These are phyloP conservation scores for Macrocystidia cucumis DNA, from an alignment of 1,284 basidiomycete genomes.

Conservation along the genomic window DNA sequence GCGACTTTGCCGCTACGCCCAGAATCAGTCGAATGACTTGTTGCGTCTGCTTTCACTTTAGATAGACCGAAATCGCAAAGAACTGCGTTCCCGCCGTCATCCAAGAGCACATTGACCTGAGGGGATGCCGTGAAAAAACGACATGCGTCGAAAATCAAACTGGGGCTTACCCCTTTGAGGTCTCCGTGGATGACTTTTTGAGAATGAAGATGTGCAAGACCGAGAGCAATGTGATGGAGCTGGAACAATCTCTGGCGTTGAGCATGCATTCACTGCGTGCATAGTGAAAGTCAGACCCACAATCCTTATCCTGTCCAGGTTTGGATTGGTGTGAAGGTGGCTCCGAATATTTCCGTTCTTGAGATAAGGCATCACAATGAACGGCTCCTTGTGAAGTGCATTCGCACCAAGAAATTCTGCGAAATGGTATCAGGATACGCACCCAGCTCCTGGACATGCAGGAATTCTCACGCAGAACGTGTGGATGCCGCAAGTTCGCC, in stretches of 20 bases:
- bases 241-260: too few species aligned
- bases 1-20: constrained; percentile 2
- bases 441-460: not conserved
- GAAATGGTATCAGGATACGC: not conserved
- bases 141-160: too few species aligned
- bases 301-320: constrained; percentile 14
- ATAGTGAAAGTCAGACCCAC: constrained; percentile 9
- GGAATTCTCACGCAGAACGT: constrained; percentile 18
- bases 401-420: constrained; percentile 21
- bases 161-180: constrained; percentile 17
- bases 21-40: constrained; percentile 12
- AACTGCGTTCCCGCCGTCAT: constrained; percentile 18
- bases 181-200: constrained; percentile 21
- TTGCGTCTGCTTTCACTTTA: constrained; percentile 16
- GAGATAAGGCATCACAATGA: constrained; percentile 20
- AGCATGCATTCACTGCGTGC: not conserved
- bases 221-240: constrained; percentile 17
- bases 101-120: constrained; percentile 22
- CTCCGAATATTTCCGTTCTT: constrained; percentile 15
- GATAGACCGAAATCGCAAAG: constrained; percentile 25
- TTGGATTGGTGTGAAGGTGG: constrained; percentile 13
- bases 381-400: constrained; percentile 18
- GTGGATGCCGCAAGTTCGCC: constrained; percentile 15
- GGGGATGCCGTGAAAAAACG: too few species aligned
- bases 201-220: constrained; percentile 19